These are phyloP conservation scores for Coniochaeta sp. DNA, from an alignment of 2,329 filamentous ascomycete genomes.

Conservation along the genomic window DNA sequence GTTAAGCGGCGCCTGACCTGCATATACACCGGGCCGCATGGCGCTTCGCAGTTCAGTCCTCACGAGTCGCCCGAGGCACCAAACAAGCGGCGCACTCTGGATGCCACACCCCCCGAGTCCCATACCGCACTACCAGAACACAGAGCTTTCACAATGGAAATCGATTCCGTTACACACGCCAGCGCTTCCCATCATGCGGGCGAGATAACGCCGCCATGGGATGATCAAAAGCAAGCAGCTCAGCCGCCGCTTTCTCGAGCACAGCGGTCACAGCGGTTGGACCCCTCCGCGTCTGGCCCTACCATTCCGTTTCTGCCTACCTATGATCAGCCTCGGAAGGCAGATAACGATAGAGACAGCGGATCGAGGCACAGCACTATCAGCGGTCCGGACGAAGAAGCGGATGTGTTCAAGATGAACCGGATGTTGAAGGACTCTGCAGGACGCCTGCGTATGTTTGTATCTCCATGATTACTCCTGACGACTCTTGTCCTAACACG, in stretches of 20 bases:
- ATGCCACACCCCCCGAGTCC: constrained; percentile 12
- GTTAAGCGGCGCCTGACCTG: constrained; percentile 41
- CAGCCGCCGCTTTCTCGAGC: not conserved
- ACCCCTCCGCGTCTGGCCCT: not conserved
- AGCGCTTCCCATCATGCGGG: not conserved
- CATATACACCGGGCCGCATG: constrained; percentile 28
- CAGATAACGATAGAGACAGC: constrained; percentile 19
- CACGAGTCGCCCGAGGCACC: constrained; percentile 25
- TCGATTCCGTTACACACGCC: not conserved
- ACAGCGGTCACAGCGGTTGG: not conserved
- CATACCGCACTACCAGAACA: not conserved
- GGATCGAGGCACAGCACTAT: constrained; percentile 28
- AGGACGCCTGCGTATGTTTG: constrained; percentile 44
- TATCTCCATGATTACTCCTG: not conserved
- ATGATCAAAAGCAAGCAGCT: not conserved
- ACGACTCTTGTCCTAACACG: constrained; percentile 8
- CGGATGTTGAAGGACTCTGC: constrained; percentile 54
- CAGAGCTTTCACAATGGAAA: not conserved
- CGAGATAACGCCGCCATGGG: constrained; percentile 1
- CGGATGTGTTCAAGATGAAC: constrained; percentile 44
- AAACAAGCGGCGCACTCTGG: constrained; percentile 27
- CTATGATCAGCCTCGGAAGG: constrained; percentile 6
- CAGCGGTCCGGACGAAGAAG: constrained; percentile 46
- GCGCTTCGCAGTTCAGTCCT: constrained; percentile 19
- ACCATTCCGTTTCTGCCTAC: not conserved